Evolutionary conservation across 371 early-diverging fungal genomes (phyloP), one percentile per base, ranked within the genome.

Genomic region (Lichtheimia corymbifera): DNA sequence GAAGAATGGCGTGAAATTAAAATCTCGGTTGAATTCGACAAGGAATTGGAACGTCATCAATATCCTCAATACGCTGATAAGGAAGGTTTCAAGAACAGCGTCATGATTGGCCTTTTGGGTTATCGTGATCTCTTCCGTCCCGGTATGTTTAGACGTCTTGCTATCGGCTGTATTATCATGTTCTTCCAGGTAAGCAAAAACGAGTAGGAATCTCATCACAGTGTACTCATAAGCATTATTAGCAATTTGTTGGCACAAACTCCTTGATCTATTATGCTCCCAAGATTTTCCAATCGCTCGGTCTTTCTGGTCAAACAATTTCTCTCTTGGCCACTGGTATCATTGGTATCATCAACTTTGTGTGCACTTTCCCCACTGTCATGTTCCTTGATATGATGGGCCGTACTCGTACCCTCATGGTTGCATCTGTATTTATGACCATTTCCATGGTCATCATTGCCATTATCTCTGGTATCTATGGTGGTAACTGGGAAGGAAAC

Each of bases 1-100:
- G 86, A 83, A 40, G 95, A 95, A 72, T 89, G 83, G 74, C 75
- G 82, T 24, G 87, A 88, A 17, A 91, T 94, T 71, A 83, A 90
- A 71, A 86, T 84, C 18, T 74, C 78, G 17, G 78, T 93, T 55
- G 83, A 77, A 58, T 74, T 85, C 43, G 96, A 96, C 65, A 78
- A 83, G n/a, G 80, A 80, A 25, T 71, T 88, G 24, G 65, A 72
- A 30, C 58, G 64, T 44, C 66, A 74, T 22, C 62, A 57, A 27
- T 77, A 71, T 51, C 80, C 77, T 28, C 59, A 77, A 28, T 64
- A 70, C 42, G 25, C 62, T 4, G 63, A 73, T 5, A 9, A 47
- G 17, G 22, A 55, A 28, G 66, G 70, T 18, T 51, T 43, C 12
- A 67, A 62, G 51, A 65, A 66, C 7, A 50, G 50, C 5, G 22